These are phyloP conservation scores for Arctostaphylos glauca DNA, from an alignment of 148 eudicot genomes.

Conservation along the genomic window DNA sequence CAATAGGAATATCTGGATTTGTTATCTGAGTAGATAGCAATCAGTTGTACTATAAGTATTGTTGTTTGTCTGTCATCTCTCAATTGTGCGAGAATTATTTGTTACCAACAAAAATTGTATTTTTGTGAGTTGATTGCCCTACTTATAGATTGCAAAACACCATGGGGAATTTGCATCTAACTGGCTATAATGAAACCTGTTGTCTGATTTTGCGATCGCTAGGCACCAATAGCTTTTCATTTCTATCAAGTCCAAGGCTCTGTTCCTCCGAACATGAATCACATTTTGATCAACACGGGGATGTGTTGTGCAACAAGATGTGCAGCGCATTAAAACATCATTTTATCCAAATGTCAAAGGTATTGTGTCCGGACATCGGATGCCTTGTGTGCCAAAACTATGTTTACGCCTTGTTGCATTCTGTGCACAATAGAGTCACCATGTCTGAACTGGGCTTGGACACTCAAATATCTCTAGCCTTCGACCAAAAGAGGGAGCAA, in stretches of 20 bases:
- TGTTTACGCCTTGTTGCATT: too few relatives aligned
- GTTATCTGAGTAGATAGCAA: neutral
- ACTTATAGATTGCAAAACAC: neutral
- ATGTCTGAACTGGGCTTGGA: too few relatives aligned
- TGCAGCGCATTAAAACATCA: too few relatives aligned
- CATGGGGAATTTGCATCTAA: neutral
- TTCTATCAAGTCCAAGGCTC: neutral
- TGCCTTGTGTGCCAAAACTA: too few relatives aligned
- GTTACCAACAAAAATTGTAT: neutral
- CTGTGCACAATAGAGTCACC: too few relatives aligned
- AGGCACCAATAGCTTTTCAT: neutral
- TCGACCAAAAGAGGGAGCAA: too few relatives aligned
- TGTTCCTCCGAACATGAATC: neutral
- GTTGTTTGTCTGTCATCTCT: neutral
- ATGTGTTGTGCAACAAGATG: too few relatives aligned
- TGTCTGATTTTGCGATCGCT: neutral
- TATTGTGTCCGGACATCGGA: too few relatives aligned
- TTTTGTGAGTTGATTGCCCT: neutral
- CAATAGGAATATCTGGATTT: neutral
- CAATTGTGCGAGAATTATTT: neutral
- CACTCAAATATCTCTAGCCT: too few relatives aligned
- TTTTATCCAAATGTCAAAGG: too few relatives aligned
- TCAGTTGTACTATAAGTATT: neutral
- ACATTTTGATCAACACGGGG: too few relatives aligned
- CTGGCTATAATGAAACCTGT: neutral